These are phyloP conservation scores for Blastomyces percursus DNA, from an alignment of 2,329 filamentous ascomycete genomes.

Conservation along the genomic window DNA sequence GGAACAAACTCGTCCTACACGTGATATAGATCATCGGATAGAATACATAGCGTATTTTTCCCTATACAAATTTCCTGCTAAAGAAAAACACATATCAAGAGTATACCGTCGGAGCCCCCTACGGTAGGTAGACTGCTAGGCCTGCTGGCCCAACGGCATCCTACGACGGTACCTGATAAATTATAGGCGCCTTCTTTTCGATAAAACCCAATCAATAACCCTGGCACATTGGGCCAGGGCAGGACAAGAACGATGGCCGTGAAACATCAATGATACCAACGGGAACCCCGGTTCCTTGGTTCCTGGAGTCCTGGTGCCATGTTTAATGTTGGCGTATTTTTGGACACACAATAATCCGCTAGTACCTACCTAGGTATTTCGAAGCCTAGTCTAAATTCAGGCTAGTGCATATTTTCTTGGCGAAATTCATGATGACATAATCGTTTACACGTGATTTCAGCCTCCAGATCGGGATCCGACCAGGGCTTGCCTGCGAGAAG, in stretches of 20 bases:
- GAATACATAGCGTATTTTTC: no score
- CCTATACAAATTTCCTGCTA: no score
- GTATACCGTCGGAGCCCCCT: no score
- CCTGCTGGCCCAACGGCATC: no score
- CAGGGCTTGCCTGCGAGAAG: background rate
- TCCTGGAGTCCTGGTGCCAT: background rate
- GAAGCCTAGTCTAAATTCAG: background rate
- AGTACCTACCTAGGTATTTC: background rate
- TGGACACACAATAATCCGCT: background rate
- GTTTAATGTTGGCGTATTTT: background rate
- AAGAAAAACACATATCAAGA: no score
- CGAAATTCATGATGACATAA: background rate
- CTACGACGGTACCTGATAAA: background rate
- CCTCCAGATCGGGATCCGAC: background rate
- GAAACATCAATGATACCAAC: background rate
- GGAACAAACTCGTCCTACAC: background rate
- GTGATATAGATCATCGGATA: background rate
- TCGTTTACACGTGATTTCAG: background rate
- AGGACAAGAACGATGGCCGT: conserved; percentile 1
- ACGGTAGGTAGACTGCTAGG: no score
- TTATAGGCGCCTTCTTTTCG: background rate
- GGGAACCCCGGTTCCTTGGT: background rate
- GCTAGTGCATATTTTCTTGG: background rate
- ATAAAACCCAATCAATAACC: background rate
- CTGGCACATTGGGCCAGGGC: background rate